Percentiles rank a stretch among this genome's conserved stretches.
Conservation (phyloP, 2,329 filamentous ascomycete species). For the Fusarium tanahbumbuense region DNA sequence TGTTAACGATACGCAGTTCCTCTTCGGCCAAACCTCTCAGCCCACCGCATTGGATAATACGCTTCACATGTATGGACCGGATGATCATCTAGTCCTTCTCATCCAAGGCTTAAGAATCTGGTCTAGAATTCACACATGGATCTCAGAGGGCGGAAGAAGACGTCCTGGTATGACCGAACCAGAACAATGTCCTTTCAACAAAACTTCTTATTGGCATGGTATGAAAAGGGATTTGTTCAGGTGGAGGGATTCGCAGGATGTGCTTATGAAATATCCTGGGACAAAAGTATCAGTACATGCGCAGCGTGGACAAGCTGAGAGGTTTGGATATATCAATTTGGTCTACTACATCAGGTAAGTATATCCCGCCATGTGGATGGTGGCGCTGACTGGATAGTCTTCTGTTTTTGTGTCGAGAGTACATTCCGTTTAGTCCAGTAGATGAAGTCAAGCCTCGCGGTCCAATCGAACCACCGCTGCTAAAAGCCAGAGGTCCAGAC, state of each 20-base stretch:
- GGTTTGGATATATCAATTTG: constrained; percentile 43
- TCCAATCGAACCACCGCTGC: constrained; percentile 40
- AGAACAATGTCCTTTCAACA: constrained; percentile 37
- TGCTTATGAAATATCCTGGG: constrained; percentile 37
- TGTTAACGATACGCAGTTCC: constrained; percentile 35
- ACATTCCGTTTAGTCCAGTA: constrained; percentile 40
- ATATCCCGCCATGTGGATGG: too few relatives aligned
- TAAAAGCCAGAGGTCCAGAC: constrained; percentile 36
- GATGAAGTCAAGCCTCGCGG: constrained; percentile 40
- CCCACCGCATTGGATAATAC: too few relatives aligned
- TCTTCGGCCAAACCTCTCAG: constrained; percentile 23
- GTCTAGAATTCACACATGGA: constrained; percentile 43
- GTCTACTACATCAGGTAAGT: constrained; percentile 44
- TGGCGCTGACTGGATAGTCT: neutral
- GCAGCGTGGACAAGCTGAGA: constrained; percentile 42
- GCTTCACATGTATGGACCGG: constrained; percentile 2
- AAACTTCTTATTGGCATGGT: constrained; percentile 34
- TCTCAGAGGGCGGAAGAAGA: constrained; percentile 39
- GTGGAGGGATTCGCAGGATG: constrained; percentile 37
- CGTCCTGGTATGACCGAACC: constrained; percentile 37
- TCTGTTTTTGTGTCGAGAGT: constrained; percentile 40
- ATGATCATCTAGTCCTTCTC: constrained; percentile 33
- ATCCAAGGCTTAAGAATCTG: constrained; percentile 39
- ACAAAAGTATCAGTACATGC: constrained; percentile 40
- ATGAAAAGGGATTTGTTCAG: constrained; percentile 36